Conservation (phyloP, 1,139 yeast genomes). For the Protomyces inouyei region DNA sequence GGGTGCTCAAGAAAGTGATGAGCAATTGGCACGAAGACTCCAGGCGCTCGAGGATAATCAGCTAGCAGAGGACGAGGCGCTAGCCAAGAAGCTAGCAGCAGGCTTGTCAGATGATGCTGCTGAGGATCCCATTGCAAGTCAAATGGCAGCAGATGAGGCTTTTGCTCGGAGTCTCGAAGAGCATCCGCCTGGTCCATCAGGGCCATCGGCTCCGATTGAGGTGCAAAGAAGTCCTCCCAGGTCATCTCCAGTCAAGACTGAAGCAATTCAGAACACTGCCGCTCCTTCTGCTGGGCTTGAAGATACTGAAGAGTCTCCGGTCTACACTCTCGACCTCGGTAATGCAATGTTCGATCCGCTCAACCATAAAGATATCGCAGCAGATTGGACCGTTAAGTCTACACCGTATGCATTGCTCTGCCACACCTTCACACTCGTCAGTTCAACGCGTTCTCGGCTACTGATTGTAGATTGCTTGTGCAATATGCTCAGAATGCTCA, state of each 20-base stretch:
- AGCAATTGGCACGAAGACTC: conserved; percentile 31
- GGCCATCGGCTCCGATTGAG: not conserved
- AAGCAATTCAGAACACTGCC: not conserved
- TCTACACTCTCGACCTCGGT: conserved; percentile 16
- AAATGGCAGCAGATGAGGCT: conserved; percentile 4
- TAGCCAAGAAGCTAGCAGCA: conserved; percentile 10
- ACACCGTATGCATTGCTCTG: conserved; percentile 32
- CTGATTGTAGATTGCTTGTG: conserved; percentile 31
- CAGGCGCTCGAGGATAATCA: conserved; percentile 30
- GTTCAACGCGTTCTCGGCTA: conserved; percentile 33
- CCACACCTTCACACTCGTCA: conserved; percentile 30
- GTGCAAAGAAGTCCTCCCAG: not conserved
- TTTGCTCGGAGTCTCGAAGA: not conserved
- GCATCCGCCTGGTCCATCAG: not conserved
- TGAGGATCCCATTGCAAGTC: not conserved
- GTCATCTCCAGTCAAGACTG: not conserved
- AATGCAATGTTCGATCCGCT: conserved; percentile 10
- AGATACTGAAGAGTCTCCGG: not conserved
- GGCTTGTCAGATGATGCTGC: not conserved
- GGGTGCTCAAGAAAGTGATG: conserved; percentile 24
- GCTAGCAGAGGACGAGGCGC: conserved; percentile 20
- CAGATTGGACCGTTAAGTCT: conserved; percentile 6
- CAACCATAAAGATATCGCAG: conserved; percentile 11
- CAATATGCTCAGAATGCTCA: conserved; percentile 32
- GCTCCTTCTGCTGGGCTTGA: not conserved